phyloP scores from a whole-genome alignment of 1,284 basidiomycete species.

The Rhodotorula sp. region DNA sequence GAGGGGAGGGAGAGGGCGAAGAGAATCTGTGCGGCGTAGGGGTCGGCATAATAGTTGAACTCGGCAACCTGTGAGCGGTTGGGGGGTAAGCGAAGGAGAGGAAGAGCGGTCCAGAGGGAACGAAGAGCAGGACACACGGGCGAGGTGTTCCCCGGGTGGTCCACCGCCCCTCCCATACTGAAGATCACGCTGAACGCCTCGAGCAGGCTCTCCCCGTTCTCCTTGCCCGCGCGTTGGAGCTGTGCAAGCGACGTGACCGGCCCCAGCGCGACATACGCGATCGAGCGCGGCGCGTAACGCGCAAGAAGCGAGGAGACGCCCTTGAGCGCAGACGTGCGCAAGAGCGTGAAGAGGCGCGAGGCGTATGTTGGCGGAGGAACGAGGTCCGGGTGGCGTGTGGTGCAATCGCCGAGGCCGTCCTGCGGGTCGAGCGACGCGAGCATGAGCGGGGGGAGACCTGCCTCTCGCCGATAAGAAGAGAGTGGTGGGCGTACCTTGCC shows the following conservation, averaged over 20 bases:
- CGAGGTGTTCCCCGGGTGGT: constrained; percentile 86
- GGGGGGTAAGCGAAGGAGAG: not conserved
- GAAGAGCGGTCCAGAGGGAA: no score
- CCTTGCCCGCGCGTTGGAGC: constrained; percentile 60
- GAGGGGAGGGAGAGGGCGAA: constrained; percentile 22
- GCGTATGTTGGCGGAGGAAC: constrained; percentile 53
- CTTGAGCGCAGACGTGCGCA: constrained; percentile 50
- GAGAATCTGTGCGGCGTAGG: constrained; percentile 68
- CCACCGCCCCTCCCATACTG: constrained; percentile 95
- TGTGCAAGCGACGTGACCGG: constrained; percentile 78
- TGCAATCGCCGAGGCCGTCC: constrained; percentile 78
- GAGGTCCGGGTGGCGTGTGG: constrained; percentile 72
- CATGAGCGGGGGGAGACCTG: not conserved
- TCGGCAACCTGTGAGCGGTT: constrained; percentile 60
- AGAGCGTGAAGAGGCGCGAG: constrained; percentile 20
- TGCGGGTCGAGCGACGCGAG: not conserved
- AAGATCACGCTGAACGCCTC: constrained; percentile 64
- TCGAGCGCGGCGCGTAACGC: constrained; percentile 61
- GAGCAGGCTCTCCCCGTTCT: constrained; percentile 55
- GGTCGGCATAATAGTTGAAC: constrained; percentile 94
- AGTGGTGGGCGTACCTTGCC: constrained; percentile 22
- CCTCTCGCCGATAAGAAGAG: not conserved
- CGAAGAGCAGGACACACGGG: constrained; percentile 53
- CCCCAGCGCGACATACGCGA: constrained; percentile 84
- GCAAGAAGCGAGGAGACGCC: constrained; percentile 63